A percentile compares a stretch with the other conserved stretches of the same genome.
Evolutionary conservation across 108 stramenopile genomes (phyloP).

Genomic region (Phaeodactylum tricornutum): DNA sequence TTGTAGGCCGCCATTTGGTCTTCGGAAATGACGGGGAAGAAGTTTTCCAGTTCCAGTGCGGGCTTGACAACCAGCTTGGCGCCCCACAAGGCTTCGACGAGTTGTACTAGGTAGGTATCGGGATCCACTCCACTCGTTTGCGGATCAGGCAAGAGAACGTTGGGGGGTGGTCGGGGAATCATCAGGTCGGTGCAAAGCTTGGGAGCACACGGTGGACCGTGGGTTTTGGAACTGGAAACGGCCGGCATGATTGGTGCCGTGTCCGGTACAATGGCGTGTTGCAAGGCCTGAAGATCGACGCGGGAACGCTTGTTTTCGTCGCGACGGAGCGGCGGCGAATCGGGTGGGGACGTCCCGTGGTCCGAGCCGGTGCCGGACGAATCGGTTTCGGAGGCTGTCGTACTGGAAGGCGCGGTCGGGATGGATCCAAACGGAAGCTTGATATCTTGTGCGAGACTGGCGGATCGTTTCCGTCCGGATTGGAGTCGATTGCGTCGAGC

Average conservation of each 20-base stretch:
- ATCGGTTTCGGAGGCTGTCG: neutral
- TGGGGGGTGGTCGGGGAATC: neutral
- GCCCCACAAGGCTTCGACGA: slow-evolving; percentile 23
- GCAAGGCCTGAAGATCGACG: neutral
- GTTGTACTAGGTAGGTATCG: slow-evolving; percentile 23
- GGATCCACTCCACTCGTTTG: slow-evolving; percentile 18
- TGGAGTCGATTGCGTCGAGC: slow-evolving; percentile 2
- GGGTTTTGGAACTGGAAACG: neutral
- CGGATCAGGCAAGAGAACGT: slow-evolving; percentile 8
- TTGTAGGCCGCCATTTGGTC: slow-evolving; percentile 59
- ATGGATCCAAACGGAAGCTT: neutral
- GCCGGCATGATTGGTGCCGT: neutral
- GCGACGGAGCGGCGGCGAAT: neutral
- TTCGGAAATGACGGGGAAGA: slow-evolving; percentile 33
- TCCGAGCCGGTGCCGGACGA: neutral
- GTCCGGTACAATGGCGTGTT: neutral
- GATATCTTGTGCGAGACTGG: neutral
- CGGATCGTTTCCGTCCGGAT: neutral
- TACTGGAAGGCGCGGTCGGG: neutral
- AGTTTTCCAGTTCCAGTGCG: slow-evolving; percentile 23
- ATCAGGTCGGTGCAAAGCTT: neutral
- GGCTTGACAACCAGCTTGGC: slow-evolving; percentile 16
- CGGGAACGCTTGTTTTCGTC: neutral
- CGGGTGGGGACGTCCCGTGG: neutral
- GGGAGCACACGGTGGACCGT: neutral